Base-by-base conservation (phyloP, 495 filamentous ascomycete species). In the Aspergillus leporis region DNA sequence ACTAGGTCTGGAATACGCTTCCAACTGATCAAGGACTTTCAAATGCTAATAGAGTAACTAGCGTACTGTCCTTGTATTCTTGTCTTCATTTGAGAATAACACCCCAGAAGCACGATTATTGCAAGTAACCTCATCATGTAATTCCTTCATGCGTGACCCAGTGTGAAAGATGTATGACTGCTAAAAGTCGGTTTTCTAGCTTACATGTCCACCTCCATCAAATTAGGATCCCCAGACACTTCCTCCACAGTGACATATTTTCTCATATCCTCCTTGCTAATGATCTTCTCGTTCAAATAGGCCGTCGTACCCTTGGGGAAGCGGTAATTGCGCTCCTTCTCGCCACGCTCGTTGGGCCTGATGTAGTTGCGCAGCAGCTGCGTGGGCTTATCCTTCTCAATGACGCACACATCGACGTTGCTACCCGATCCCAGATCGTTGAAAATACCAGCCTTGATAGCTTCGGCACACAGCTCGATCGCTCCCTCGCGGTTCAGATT, bases 391-490 rank as follows among this genome's bases (percentile, higher is more conserved):
- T 97, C 92, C 64, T 83, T 78, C 56, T 92, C 94, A 65, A 99
- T 97, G 60, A 99, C 85, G 61, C 92, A 93, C 47, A 99, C 87
- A 71, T 99, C 95, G 47, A 99, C 95, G 72, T 99, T 99, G 68
- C 89, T 93, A 61, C 95, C 95, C 13, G 91, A 96, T 5, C 95
- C 95, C 72, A 99, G 74, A 78, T 99, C 95, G 78, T 99, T 99
- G 83, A 94, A 99, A 74, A 99, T 97, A 85, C 95, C 95, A 10
- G 95, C 87, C 78, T 92, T 85, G 66, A 99, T 98, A 13, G 95
- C 95, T 62, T 97, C 85, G 13, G 86, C 81, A 69, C 88, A 90
- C 60, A 98, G 81, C 63, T 85, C 83, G 55, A 98, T 83, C 13
- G 95, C 95, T 45, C 88, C 90, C 32, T 95, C 89, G 64, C 85